These are phyloP conservation scores for Labyrinthula sp. DNA, from an alignment of 352 stramenopile genomes.

Conservation along the genomic window DNA sequence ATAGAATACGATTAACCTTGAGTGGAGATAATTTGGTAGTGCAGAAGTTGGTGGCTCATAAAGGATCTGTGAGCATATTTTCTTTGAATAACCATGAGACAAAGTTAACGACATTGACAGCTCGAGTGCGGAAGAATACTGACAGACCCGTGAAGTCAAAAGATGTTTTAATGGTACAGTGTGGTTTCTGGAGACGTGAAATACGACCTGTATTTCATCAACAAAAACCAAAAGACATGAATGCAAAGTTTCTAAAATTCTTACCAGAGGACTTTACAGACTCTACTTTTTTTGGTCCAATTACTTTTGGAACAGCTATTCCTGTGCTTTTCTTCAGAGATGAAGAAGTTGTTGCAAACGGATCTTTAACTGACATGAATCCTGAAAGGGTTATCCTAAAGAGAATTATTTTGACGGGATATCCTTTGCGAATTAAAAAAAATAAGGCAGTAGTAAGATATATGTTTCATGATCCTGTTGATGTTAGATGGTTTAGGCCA, in stretches of 20 bases:
- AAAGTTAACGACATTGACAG: slow-evolving; percentile 88
- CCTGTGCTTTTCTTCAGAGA: slow-evolving; percentile 73
- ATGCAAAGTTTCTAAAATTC: slow-evolving; percentile 95
- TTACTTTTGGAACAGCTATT: slow-evolving; percentile 77
- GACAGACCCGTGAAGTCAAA: slow-evolving; percentile 73
- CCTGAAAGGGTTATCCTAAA: slow-evolving; percentile 92
- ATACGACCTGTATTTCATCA: slow-evolving; percentile 82
- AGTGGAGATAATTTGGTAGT: slow-evolving; percentile 45
- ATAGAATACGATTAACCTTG: slow-evolving; percentile 66
- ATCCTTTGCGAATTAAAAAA: slow-evolving; percentile 92
- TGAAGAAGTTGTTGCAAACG: slow-evolving; percentile 58
- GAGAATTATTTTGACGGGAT: slow-evolving; percentile 88
- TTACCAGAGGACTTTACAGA: slow-evolving; percentile 69
- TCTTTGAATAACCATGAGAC: slow-evolving; percentile 85
- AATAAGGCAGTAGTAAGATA: slow-evolving; percentile 87
- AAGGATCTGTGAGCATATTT: slow-evolving; percentile 42
- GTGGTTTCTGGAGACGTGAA: slow-evolving; percentile 77
- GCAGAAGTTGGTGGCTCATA: slow-evolving; percentile 43
- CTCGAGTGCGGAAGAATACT: slow-evolving; percentile 54
- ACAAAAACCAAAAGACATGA: slow-evolving; percentile 91
- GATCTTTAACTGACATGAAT: slow-evolving; percentile 80
- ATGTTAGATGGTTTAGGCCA: slow-evolving; percentile 94
- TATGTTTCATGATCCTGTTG: slow-evolving; percentile 97
- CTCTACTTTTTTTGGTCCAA: slow-evolving; percentile 57
- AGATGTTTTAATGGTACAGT: slow-evolving; percentile 78